Base-by-base conservation (phyloP, 2,329 filamentous ascomycete species). In the Elsinoe necatrix region DNA sequence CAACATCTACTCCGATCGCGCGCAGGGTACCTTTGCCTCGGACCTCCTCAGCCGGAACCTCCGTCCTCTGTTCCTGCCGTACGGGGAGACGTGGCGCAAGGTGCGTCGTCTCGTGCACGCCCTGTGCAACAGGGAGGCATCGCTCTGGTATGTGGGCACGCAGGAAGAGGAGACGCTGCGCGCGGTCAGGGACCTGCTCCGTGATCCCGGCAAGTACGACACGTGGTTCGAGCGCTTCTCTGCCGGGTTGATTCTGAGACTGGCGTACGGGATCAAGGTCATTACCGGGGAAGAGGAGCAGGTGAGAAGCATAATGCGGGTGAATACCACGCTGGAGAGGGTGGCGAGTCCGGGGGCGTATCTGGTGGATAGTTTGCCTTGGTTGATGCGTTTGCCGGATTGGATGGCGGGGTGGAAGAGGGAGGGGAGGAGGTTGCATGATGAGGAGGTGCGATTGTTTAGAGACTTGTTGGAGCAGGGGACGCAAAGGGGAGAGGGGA, bases 1-100 rank as follows among this genome's bases (percentile, higher is more conserved):
- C 16, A 67, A 68, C 39, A 75, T 75, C 57, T 76, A 76, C 63
- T 76, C 73, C 16, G 72, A 75, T 54, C 67, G 74, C 27, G 73
- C 73, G 9, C 71, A 72, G 20, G 58, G 70, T 11, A 67, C 69
- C 4, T 68, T 69, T 54, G 70, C 69, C 0, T 61, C 66, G n/a
- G 57, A 67, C 35, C 60, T 75, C 12, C 59, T 74, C 4, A 64
- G 61, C 25, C 57, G 63, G 14, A 62, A 64, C 37, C 54, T 65
- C 35, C 61, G 65, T 34, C 61, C 67, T 0, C 52, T 72, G 7
- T 61, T 72, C n/a, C 58, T 71, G 0, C 65, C 64, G 8, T 66
- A 67, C 56, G 60, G 63, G 25, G 58, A 61, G 42, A 54, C 60
- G 11, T 71, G 69, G 65, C 65, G 69, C 8, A 58, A 63, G 4